These are phyloP conservation scores for Septoria petroselini DNA, from an alignment of 2,329 filamentous ascomycete species.

Conservation along the genomic window DNA sequence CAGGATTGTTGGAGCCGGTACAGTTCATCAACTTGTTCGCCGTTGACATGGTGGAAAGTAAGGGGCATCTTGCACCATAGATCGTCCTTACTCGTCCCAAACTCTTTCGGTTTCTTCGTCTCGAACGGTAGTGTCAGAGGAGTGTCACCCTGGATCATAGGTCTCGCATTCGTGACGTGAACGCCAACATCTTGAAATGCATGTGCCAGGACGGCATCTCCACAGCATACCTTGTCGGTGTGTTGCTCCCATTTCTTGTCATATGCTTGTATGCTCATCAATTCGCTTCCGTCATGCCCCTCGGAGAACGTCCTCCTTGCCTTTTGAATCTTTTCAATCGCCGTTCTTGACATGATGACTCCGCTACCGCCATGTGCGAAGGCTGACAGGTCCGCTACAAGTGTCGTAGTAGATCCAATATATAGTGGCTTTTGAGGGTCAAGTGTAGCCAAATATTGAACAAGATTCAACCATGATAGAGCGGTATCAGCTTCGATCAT, in stretches of 20 bases:
- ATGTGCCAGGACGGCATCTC: slow-evolving; percentile 28
- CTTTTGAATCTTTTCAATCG: slow-evolving; percentile 19
- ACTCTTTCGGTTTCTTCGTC: not conserved
- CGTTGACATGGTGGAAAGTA: slow-evolving; percentile 29
- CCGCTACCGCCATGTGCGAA: slow-evolving; percentile 31
- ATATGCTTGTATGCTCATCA: slow-evolving; percentile 13
- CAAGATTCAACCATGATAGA: slow-evolving; percentile 42
- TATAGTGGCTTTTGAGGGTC: slow-evolving; percentile 45
- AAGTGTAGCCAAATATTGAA: slow-evolving; percentile 47
- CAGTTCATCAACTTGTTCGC: slow-evolving; percentile 20
- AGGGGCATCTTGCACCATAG: slow-evolving; percentile 32
- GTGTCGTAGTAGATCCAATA: slow-evolving; percentile 52
- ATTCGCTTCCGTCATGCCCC: slow-evolving; percentile 6
- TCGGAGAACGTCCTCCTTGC: slow-evolving; percentile 1
- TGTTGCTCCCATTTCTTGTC: slow-evolving; percentile 28
- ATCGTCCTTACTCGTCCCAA: slow-evolving; percentile 12
- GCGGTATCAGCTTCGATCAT: slow-evolving; percentile 55
- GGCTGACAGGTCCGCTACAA: slow-evolving; percentile 28
- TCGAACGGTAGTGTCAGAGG: slow-evolving; percentile 15
- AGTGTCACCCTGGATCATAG: slow-evolving; percentile 28
- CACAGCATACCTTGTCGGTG: slow-evolving; percentile 27
- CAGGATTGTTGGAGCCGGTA: slow-evolving; percentile 23
- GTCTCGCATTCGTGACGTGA: slow-evolving; percentile 23
- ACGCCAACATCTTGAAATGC: slow-evolving; percentile 30
- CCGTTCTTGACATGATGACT: slow-evolving; percentile 28